Conservation (phyloP, 441 rosid species). For the Hura crepitans region DNA sequence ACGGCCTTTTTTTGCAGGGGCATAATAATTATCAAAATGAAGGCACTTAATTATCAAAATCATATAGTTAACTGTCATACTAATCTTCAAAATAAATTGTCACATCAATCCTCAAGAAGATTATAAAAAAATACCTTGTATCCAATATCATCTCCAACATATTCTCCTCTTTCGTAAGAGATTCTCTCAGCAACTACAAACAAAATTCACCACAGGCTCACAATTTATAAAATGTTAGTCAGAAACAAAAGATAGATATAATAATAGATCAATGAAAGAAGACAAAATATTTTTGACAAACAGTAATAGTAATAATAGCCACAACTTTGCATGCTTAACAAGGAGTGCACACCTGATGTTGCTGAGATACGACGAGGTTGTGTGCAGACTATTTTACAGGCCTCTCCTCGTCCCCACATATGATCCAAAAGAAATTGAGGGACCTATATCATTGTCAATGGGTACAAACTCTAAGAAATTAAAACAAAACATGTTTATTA, state of each 20-base stretch:
- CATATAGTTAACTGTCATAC: neutral
- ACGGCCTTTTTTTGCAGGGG: neutral
- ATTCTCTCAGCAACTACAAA: conserved; percentile 89
- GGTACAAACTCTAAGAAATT: neutral
- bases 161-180: conserved; percentile 80
- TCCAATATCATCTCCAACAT: conserved; percentile 72
- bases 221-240: conserved; percentile 5
- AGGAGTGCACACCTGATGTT: conserved; percentile 57
- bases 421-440: conserved; percentile 85
- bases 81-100: neutral
- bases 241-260: neutral
- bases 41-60: neutral
- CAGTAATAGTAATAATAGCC: conserved; percentile 1
- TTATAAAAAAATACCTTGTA: conserved; percentile 63
- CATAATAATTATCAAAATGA: neutral
- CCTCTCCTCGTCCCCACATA: conserved; percentile 72
- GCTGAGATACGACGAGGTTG: conserved; percentile 99
- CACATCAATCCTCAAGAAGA: neutral
- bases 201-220: conserved; percentile 21
- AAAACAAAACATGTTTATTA: neutral
- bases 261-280: too few relatives aligned
- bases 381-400: conserved; percentile 88
- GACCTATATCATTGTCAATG: conserved; percentile 44
- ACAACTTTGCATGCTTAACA: conserved; percentile 12
- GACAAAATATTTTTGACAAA: conserved; percentile 1